Conservation (phyloP, 140 eudicot genomes). For the Stevia rebaudiana region DNA sequence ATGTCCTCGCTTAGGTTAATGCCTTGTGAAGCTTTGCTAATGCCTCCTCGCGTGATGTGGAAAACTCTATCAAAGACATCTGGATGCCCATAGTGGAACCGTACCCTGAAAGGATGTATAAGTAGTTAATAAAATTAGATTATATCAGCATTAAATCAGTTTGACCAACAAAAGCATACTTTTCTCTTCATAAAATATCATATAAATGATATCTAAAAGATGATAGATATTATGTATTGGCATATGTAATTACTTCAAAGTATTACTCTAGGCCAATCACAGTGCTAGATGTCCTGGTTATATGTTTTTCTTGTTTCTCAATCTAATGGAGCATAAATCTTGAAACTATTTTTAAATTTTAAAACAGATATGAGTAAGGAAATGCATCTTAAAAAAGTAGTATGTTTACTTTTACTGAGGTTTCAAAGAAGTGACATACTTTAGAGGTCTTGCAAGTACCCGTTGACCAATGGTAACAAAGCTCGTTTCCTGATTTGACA, state of each 20-base stretch:
- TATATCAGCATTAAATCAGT: constrained; percentile 3
- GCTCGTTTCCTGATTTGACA: constrained; percentile 99
- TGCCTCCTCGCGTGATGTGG: constrained; percentile 99
- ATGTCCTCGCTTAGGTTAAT: constrained; percentile 96
- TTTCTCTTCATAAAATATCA: constrained; percentile 10
- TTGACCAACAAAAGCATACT: background rate
- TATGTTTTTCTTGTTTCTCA: constrained; percentile 2
- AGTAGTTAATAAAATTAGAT: constrained; percentile 9
- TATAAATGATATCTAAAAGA: constrained; percentile 16
- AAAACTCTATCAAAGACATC: constrained; percentile 93
- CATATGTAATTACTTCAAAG: constrained; percentile 6
- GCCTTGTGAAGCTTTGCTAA: constrained; percentile 94
- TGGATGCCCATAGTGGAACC: constrained; percentile 99
- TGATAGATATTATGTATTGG: constrained; percentile 12
- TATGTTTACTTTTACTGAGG: constrained; percentile 6
- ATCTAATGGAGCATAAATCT: background rate
- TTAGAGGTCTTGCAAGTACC: constrained; percentile 95
- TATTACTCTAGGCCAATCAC: constrained; percentile 5
- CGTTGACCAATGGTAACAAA: constrained; percentile 98
- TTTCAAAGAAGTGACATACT: constrained; percentile 49
- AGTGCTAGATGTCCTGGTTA: constrained; percentile 5
- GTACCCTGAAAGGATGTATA: constrained; percentile 57
- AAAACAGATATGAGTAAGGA: background rate
- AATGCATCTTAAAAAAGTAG: constrained; percentile 9
- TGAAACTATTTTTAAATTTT: background rate